These are phyloP conservation scores for Monilinia fructicola DNA, from an alignment of 2,329 filamentous ascomycete genomes.

Conservation along the genomic window DNA sequence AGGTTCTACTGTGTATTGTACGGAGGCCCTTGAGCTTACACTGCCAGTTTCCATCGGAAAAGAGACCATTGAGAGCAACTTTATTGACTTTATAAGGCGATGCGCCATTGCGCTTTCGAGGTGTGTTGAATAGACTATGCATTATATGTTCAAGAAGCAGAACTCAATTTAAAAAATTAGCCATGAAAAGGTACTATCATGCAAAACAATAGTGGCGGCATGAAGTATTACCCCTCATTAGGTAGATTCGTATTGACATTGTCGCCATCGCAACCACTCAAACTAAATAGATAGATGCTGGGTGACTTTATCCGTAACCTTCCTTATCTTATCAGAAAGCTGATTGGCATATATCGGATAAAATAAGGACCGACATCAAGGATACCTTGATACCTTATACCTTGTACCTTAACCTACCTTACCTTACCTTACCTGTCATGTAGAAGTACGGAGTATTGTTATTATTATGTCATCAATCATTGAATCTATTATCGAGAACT, in stretches of 20 bases:
- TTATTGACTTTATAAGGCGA: conserved; percentile 12
- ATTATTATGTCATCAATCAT: conserved; percentile 19
- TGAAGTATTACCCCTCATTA: neutral
- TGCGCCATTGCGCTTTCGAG: conserved; percentile 17
- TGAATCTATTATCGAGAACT: neutral
- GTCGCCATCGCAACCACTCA: conserved; percentile 14
- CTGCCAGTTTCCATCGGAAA: conserved; percentile 24
- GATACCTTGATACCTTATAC: too few relatives aligned
- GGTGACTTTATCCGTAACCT: neutral
- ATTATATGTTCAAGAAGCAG: neutral
- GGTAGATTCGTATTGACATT: conserved; percentile 7
- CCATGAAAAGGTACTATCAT: neutral
- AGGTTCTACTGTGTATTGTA: neutral
- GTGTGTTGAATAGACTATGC: conserved; percentile 17
- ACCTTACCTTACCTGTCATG: too few relatives aligned
- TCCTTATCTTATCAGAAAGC: conserved; percentile 7
- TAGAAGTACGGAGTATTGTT: too few relatives aligned
- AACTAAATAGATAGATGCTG: neutral
- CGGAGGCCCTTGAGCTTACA: conserved; percentile 7
- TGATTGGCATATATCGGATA: neutral
- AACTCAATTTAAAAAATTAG: neutral
- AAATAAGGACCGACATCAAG: conserved; percentile 9
- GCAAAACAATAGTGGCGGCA: neutral
- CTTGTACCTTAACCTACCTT: too few relatives aligned
- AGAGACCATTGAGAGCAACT: conserved; percentile 24